A percentile compares a stretch with the other conserved stretches of the same genome.
Conservation (phyloP, 805 yeast species). For the Tetrapisispora nanseiensis region DNA sequence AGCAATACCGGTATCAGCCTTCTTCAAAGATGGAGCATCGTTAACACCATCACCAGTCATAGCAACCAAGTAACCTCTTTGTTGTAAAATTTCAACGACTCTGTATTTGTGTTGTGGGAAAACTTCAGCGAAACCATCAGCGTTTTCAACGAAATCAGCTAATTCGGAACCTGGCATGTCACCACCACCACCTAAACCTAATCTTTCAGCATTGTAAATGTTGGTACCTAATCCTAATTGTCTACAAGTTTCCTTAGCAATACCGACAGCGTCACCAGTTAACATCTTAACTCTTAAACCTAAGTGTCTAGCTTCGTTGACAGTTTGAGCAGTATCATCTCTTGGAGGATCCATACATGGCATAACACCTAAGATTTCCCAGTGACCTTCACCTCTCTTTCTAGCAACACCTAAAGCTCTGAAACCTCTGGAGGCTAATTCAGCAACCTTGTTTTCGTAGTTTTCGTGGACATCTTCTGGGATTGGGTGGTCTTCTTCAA, state of each 20-base stretch:
- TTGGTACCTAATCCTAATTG: slow-evolving; percentile 94
- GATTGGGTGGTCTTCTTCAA: slow-evolving; percentile 92
- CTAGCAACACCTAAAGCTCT: slow-evolving; percentile 98
- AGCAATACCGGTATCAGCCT: slow-evolving; percentile 94
- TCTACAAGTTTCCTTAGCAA: slow-evolving; percentile 96
- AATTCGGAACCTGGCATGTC: slow-evolving; percentile 95
- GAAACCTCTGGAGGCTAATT: slow-evolving; percentile 97
- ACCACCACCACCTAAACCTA: slow-evolving; percentile 93
- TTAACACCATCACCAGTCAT: slow-evolving; percentile 99
- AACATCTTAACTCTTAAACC: slow-evolving; percentile 96
- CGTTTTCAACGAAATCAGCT: slow-evolving; percentile 94
- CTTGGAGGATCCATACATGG: slow-evolving; percentile 99
- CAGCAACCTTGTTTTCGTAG: slow-evolving; percentile 95
- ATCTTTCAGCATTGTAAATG: slow-evolving; percentile 93
- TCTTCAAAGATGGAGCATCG: slow-evolving; percentile 95
- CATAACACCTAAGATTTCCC: slow-evolving; percentile 97
- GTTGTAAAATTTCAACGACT: slow-evolving; percentile 90
- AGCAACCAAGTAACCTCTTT: slow-evolving; percentile 95
- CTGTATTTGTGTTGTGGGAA: slow-evolving; percentile 97
- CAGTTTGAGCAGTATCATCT: slow-evolving; percentile 94
- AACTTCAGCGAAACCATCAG: slow-evolving; percentile 97
- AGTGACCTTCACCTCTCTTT: slow-evolving; percentile 96
- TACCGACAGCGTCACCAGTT: slow-evolving; percentile 99
- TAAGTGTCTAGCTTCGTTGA: slow-evolving; percentile 78
- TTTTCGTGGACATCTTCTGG: slow-evolving; percentile 89